These are phyloP conservation scores for Grosmannia huntii DNA, from an alignment of 2,329 filamentous ascomycete species.

Conservation along the genomic window DNA sequence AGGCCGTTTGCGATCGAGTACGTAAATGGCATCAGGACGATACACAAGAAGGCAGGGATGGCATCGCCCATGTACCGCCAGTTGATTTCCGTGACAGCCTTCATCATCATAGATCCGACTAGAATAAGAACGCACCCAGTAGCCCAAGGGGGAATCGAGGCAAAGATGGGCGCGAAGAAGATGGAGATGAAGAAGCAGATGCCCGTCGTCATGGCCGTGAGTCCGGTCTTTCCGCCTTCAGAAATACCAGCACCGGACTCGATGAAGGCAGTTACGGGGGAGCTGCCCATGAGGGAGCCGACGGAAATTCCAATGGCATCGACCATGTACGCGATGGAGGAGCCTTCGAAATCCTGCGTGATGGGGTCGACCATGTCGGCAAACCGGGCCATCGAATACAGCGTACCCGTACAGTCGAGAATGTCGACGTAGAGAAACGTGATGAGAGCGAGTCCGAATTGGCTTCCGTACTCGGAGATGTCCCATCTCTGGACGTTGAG, in stretches of 20 bases:
- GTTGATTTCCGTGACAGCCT: slow-evolving; percentile 60
- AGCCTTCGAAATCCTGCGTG: slow-evolving; percentile 73
- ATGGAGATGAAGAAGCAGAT: slow-evolving; percentile 57
- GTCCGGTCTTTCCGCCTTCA: slow-evolving; percentile 60
- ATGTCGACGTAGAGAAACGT: slow-evolving; percentile 72
- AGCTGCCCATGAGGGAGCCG: slow-evolving; percentile 53
- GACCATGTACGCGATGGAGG: slow-evolving; percentile 63
- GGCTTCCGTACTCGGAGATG: slow-evolving; percentile 39
- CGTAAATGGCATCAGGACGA: slow-evolving; percentile 63
- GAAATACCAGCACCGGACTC: slow-evolving; percentile 64
- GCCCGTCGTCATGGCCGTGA: slow-evolving; percentile 57
- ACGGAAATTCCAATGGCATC: slow-evolving; percentile 61
- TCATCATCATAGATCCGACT: slow-evolving; percentile 63
- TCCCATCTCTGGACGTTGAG: slow-evolving; percentile 55
- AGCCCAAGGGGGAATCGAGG: slow-evolving; percentile 65
- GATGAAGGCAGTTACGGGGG: slow-evolving; percentile 62
- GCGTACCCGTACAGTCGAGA: slow-evolving; percentile 61
- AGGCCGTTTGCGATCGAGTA: slow-evolving; percentile 68
- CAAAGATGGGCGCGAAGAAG: slow-evolving; percentile 65
- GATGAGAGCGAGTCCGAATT: slow-evolving; percentile 59
- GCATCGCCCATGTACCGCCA: slow-evolving; percentile 65
- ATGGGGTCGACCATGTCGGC: slow-evolving; percentile 41
- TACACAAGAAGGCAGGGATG: slow-evolving; percentile 60
- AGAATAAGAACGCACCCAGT: slow-evolving; percentile 61
- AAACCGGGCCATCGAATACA: slow-evolving; percentile 70